These are phyloP conservation scores for Emydomyces testavorans DNA, from an alignment of 2,329 filamentous ascomycete genomes.

Conservation along the genomic window DNA sequence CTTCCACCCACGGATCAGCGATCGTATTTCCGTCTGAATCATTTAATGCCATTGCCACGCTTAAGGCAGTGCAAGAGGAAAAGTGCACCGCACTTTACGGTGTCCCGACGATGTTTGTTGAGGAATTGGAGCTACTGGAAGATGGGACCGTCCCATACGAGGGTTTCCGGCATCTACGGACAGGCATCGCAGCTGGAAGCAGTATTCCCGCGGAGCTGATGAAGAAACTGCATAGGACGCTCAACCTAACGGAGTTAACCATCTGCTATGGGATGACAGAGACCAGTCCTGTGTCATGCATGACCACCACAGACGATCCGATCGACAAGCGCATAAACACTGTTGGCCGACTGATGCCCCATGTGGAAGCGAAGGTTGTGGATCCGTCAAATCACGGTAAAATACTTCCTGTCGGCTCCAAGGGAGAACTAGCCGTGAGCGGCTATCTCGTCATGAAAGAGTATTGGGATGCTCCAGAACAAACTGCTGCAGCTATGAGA, in stretches of 20 bases:
- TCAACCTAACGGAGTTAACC: slow-evolving; percentile 72
- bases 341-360: slow-evolving; percentile 72
- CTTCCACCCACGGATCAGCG: slow-evolving; percentile 65
- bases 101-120: slow-evolving; percentile 89
- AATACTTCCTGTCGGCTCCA: slow-evolving; percentile 52
- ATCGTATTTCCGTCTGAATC: slow-evolving; percentile 80
- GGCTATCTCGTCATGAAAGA: slow-evolving; percentile 87
- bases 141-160: slow-evolving; percentile 36
- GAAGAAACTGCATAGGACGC: slow-evolving; percentile 50
- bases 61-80: slow-evolving; percentile 53
- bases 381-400: slow-evolving; percentile 49
- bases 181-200: slow-evolving; percentile 83
- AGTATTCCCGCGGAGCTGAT: slow-evolving; percentile 71
- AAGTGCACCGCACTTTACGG: slow-evolving; percentile 65
- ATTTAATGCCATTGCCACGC: slow-evolving; percentile 65
- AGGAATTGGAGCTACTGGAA: slow-evolving; percentile 67
- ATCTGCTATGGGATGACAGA: slow-evolving; percentile 98
- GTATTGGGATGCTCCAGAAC: slow-evolving; percentile 66
- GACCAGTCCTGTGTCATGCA: slow-evolving; percentile 58
- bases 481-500: slow-evolving; percentile 58
- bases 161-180: slow-evolving; percentile 57
- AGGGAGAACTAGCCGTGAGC: slow-evolving; percentile 69
- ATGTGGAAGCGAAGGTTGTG: slow-evolving; percentile 71
- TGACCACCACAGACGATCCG: slow-evolving; percentile 71
- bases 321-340: slow-evolving; percentile 59